Evolutionary conservation across 345 rosid species (phyloP), one percentile per base, ranked within the genome.

Genomic region (Populus euphratica): DNA sequence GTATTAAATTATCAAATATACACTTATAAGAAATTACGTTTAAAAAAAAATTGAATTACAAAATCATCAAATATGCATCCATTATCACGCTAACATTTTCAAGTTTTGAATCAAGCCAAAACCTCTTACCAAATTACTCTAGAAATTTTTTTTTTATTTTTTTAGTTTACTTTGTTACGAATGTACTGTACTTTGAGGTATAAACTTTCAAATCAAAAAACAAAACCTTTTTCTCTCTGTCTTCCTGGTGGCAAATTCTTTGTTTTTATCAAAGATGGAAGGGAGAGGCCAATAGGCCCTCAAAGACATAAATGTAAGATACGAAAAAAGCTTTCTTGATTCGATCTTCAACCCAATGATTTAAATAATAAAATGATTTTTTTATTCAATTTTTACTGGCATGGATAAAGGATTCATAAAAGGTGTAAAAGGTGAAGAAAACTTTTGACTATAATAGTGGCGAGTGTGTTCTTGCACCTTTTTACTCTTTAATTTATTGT

Each of bases 401-500:
- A 54, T 64, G 47, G 65, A 71, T 65, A 74, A 76, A 77, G 77
- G 43, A 39, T 64, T 49, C 79, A 76, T 52, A 78, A 86, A 86
- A 79, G 80, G 43, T 66, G 73, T 56, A 75, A 77, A 83, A 86
- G 83, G 78, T 74, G 29, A 61, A 66, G 67, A 50, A 25, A 78
- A 72, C 87, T 86, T 86, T 86, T 86, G 89, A 84, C 89, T 78
- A 64, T 36, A 82, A 78, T 70, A 79, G 85, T 75, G 82, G 47
- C 64, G 21, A 52, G 75, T 63, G 21, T 63, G 20, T 54, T 54
- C 61, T 21, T 21, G 61, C 61, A 54, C 61, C 61, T 54, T 54
- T 54, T 54, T 21, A 54, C 25, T 1, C 61, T 8, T 54, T 20
- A 21, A 54, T 54, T 21, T 7, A 54, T 21, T 54, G 25, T 21